These are phyloP conservation scores for Zygosaccharomyces bailii DNA, from an alignment of 805 yeast genomes.

Conservation along the genomic window DNA sequence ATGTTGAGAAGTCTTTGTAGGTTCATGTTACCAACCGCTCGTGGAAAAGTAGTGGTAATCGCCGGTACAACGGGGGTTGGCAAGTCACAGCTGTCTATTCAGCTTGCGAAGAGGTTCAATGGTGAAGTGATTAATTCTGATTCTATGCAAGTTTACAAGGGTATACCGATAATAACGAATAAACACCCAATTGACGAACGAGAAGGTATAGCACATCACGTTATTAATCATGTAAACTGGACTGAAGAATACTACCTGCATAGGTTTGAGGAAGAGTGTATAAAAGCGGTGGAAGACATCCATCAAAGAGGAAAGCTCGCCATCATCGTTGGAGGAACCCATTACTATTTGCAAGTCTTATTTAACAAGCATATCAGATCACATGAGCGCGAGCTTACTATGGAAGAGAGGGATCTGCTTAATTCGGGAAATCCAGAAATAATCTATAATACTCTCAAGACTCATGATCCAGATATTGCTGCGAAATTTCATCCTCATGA, in stretches of 20 bases:
- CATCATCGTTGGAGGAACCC: slow-evolving; percentile 93
- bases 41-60: slow-evolving; percentile 52
- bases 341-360: slow-evolving; percentile 80
- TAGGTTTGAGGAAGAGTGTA: slow-evolving; percentile 71
- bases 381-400: slow-evolving; percentile 19
- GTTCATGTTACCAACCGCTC: slow-evolving; percentile 1
- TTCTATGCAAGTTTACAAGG: slow-evolving; percentile 90
- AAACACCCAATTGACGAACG: slow-evolving; percentile 85
- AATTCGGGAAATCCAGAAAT: slow-evolving; percentile 42
- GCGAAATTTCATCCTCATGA: slow-evolving; percentile 91
- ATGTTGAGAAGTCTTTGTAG: slow-evolving; percentile 12
- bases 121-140: slow-evolving; percentile 96
- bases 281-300: slow-evolving; percentile 56
- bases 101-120: slow-evolving; percentile 66
- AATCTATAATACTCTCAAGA: slow-evolving; percentile 43
- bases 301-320: slow-evolving; percentile 70
- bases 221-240: slow-evolving; percentile 83
- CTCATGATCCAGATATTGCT: slow-evolving; percentile 68
- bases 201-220: slow-evolving; percentile 74
- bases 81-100: slow-evolving; percentile 67
- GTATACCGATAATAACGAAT: slow-evolving; percentile 74
- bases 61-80: slow-evolving; percentile 98
- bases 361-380: slow-evolving; percentile 53
- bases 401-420: slow-evolving; percentile 43
- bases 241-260: slow-evolving; percentile 77